Base-by-base conservation (phyloP, 1,139 yeast species). In the Yamadazyma songkhlaensis region DNA sequence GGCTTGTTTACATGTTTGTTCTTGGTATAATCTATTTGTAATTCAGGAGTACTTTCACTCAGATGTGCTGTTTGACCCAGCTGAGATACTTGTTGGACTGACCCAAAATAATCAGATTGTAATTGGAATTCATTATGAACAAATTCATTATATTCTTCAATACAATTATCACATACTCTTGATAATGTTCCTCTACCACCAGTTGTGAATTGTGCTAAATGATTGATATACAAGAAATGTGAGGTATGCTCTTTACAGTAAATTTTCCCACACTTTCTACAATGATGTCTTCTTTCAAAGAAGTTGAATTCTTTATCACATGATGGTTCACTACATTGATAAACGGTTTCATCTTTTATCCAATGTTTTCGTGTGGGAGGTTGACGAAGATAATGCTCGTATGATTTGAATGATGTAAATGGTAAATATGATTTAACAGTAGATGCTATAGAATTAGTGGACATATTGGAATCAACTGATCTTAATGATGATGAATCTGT, bases 261-360 rank as follows among this genome's bases (percentile, higher is more conserved):
- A 10, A 90, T 77, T 23, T 88, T 95, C 13, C 97, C 97, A 64
- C 97, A 90, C 54, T 86, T 83, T 36, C 97, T 76, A 57, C 97
- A 90, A 62, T 90, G 97, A 56, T 90, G 97, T 42, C 94, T 79
- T 45, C 97, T 75, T 50, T 89, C 95, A 59, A 87, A 77, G 53
- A 84, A 80, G 35, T 85, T 79, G 59, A 85, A 77, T 40, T 74
- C 57, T 59, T 74, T 74, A 41, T 71, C 65, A 61, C 97, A 89
- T n/a, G 47, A 10, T 2, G 56, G 49, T 20, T 74, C 72, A n/a
- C 76, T 73, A 57, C 97, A 89, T 35, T 75, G 69, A 32, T 67
- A 62, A 22, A 86, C 78, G 11, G 74, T 57, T 33, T 74, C 74
- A 57, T 89, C 95, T 29, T 86, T 80, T 34, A 80, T 67, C 97